These are phyloP conservation scores for Hyaloscypha variabilis DNA, from an alignment of 495 filamentous ascomycete species.

Conservation along the genomic window DNA sequence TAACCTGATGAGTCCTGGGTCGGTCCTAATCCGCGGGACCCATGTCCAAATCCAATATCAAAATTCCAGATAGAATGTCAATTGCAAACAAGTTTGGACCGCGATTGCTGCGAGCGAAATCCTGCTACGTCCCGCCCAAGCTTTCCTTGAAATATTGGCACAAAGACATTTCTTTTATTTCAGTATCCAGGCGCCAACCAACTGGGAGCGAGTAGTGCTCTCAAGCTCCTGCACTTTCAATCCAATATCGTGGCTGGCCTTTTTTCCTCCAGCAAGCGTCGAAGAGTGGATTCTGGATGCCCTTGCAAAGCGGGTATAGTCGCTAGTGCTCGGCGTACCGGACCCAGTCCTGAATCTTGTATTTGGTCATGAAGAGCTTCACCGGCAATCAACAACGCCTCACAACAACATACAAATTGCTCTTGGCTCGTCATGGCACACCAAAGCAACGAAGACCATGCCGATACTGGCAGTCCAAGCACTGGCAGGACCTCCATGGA, in stretches of 20 bases:
- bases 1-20: neutral
- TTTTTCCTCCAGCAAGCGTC: too few species aligned
- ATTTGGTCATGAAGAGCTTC: neutral
- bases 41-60: neutral
- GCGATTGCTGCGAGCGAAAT: neutral
- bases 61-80: neutral
- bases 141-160: too few species aligned
- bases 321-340: too few species aligned
- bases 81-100: neutral
- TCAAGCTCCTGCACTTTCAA: neutral
- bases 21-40: neutral
- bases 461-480: neutral
- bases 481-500: slow-evolving; percentile 12
- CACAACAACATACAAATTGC: neutral
- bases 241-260: neutral
- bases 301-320: too few species aligned
- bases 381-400: neutral
- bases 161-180: too few species aligned
- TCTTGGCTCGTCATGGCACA: slow-evolving; percentile 19
- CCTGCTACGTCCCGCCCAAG: neutral
- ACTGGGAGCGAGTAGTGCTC: too few species aligned
- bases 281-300: neutral
- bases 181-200: too few species aligned
- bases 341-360: too few species aligned
- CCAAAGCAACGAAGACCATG: neutral